Evolutionary conservation across 2,329 filamentous ascomycete species (phyloP).

Genomic region (Alternaria sp.): DNA sequence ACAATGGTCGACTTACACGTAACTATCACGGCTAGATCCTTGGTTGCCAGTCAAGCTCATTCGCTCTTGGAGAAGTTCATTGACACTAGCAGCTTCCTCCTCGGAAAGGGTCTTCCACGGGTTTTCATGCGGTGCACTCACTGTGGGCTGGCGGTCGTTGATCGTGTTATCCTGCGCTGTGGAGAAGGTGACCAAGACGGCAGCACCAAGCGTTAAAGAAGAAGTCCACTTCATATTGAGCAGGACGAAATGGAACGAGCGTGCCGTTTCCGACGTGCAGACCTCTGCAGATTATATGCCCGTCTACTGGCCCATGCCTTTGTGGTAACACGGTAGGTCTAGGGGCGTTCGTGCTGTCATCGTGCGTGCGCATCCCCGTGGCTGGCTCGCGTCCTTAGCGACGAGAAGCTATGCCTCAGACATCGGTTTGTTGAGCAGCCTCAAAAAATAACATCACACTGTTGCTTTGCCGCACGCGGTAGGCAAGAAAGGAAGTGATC

Average conservation of each 20-base stretch:
- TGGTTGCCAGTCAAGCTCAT: conserved; percentile 14
- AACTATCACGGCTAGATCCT: conserved; percentile 19
- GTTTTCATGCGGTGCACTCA: conserved; percentile 15
- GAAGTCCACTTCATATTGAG: conserved; percentile 3
- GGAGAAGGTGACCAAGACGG: conserved; percentile 3
- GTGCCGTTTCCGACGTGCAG: neutral
- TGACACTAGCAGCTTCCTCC: conserved; percentile 16
- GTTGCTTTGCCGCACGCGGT: neutral
- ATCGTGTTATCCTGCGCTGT: conserved; percentile 7
- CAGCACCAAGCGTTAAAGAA: conserved; percentile 2
- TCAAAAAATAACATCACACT: neutral
- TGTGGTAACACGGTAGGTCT: neutral
- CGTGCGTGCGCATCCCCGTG: conserved; percentile 1
- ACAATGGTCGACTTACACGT: conserved; percentile 10
- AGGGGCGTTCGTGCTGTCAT: neutral
- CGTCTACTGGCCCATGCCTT: neutral
- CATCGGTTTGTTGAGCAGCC: neutral
- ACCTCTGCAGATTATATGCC: conserved; percentile 2
- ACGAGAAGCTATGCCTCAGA: neutral
- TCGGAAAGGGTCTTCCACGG: conserved; percentile 17
- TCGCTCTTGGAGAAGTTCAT: conserved; percentile 9
- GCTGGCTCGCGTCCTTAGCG: neutral
- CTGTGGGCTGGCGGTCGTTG: conserved; percentile 8
- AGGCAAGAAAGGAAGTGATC: neutral
- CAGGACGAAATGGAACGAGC: neutral